Evolutionary conservation across 192 early-diverging fungal genomes (phyloP).

Genomic region (Pilobolus umbonatus): DNA sequence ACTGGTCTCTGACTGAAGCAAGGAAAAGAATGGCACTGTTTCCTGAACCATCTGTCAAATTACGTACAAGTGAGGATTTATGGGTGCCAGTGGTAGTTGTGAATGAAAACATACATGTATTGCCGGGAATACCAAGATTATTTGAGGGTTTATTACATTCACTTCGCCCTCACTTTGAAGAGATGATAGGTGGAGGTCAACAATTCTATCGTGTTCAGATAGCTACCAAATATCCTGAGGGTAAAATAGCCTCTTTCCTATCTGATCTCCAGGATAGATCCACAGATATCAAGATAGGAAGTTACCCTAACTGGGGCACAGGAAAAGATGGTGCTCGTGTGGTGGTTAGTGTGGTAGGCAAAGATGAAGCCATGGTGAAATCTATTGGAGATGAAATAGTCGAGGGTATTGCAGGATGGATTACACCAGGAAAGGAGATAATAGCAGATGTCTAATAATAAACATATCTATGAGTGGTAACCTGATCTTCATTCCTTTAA

Average conservation of each 20-base stretch:
- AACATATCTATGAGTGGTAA: background rate
- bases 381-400: conserved; percentile 22
- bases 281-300: conserved; percentile 43
- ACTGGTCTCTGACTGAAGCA: conserved; percentile 34
- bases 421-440: background rate
- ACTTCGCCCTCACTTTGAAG: conserved; percentile 27
- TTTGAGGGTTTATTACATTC: conserved; percentile 44
- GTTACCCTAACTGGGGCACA: conserved; percentile 50
- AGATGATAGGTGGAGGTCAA: background rate
- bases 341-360: conserved; percentile 49
- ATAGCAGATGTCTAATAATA: background rate
- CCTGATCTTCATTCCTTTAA: too few relatives aligned
- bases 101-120: conserved; percentile 58
- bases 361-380: conserved; percentile 34
- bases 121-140: conserved; percentile 65
- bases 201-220: conserved; percentile 41
- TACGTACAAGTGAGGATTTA: conserved; percentile 41
- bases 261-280: conserved; percentile 32
- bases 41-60: conserved; percentile 36
- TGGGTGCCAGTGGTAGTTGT: conserved; percentile 74
- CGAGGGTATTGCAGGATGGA: conserved; percentile 18
- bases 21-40: conserved; percentile 65
- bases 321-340: conserved; percentile 28
- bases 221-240: conserved; percentile 41
- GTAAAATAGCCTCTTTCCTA: conserved; percentile 40